Evolutionary conservation across 495 filamentous ascomycete genomes (phyloP), one percentile per base, ranked within the genome.

Genomic region (Gamarada debralockiae): DNA sequence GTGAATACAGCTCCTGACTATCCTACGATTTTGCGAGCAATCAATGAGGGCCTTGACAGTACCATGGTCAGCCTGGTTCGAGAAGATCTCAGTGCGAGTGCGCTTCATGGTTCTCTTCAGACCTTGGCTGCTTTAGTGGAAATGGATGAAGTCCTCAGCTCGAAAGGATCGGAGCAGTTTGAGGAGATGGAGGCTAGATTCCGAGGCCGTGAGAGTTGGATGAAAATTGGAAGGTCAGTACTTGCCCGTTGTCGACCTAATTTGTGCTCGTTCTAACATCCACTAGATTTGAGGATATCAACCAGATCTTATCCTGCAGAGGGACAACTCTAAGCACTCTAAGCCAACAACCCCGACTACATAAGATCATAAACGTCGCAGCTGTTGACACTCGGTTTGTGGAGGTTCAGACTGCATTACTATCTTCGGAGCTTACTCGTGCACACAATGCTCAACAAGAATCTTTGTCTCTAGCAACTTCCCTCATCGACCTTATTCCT

Each of bases 271-370:
- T 34, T 14, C 52, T 56, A 15, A 59, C 40, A 24, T 2, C 22
- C 9, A n/a, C 13, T 59, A 93, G 90, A 60, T 92, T 87, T 58
- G 78, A 86, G 43, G 89, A 96, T 61, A 79, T 95, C 51, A 82
- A 84, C 43, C 82, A 87, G 37, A 85, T 97, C 31, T 61, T 96
- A 36, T 90, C 86, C 2, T 90, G 83, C 60, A 83, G 91, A 55
- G 86, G 90, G 60, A 88, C 87, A 12, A 73, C 91, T 1, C 84
- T 95, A 60, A 91, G 89, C 49, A 81, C 85, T n/a, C 72, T 97
- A 22, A 84, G 84, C 37, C 81, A 83, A 54, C 81, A 80, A 53
- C 69, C 74, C 21, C 70, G 77, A 38, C 68, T 96, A n/a, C 82
- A 78, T 47, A 70, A 78, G 2, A 68, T 73, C 14, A 62, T 85